phyloP scores from a whole-genome alignment of 768 basidiomycete species.

The Mycena amicta region DNA sequence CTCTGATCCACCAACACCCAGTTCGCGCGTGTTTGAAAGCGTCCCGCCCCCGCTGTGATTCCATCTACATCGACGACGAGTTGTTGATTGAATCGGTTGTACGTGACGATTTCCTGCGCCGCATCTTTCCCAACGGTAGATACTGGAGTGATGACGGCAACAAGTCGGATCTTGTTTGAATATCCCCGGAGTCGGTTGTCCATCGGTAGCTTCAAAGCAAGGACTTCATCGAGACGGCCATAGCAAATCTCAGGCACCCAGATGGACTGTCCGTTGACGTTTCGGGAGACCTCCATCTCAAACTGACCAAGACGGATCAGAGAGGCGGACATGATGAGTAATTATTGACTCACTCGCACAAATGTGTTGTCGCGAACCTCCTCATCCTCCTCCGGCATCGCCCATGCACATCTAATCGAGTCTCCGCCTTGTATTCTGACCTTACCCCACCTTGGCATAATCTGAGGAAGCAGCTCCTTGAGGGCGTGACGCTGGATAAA shows the following conservation, averaged over 20 bases:
- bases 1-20: conserved; percentile 21
- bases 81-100: not conserved
- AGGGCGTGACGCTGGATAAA: not conserved
- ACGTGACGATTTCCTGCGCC: not conserved
- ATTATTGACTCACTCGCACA: conserved; percentile 25
- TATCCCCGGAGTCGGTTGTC: conserved; percentile 1
- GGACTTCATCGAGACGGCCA: conserved; percentile 20
- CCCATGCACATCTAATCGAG: conserved; percentile 13
- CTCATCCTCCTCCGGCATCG: not conserved
- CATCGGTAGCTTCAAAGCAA: conserved; percentile 10
- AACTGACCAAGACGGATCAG: too few species aligned
- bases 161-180: not conserved
- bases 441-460: conserved; percentile 29
- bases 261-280: not conserved
- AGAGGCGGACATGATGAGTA: too few species aligned
- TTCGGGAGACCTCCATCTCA: too few species aligned
- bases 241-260: conserved; percentile 9
- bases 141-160: conserved; percentile 19
- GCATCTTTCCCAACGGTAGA: conserved; percentile 20
- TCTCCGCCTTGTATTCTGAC: conserved; percentile 30
- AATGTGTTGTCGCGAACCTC: conserved; percentile 16
- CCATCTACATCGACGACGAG: conserved; percentile 17
- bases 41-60: conserved; percentile 18
- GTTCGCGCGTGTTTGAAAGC: conserved; percentile 3
- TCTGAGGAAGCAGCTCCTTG: conserved; percentile 9